Conservation (phyloP, 257 asterid genomes). For the Leonotis leonurus region DNA sequence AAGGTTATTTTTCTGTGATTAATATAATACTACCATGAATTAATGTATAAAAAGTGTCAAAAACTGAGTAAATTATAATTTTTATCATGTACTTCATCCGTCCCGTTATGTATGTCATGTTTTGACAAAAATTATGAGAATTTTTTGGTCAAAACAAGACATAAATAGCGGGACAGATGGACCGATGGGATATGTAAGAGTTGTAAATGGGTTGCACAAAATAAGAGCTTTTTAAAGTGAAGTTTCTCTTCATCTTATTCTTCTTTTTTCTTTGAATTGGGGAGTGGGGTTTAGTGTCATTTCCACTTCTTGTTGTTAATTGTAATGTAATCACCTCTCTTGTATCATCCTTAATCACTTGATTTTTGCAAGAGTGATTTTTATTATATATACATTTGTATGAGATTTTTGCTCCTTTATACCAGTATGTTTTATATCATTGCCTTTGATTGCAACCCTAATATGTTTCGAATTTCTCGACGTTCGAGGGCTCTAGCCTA, state of each 20-base stretch:
- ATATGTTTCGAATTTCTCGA: neutral
- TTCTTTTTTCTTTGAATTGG: neutral
- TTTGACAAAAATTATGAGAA: too few species aligned
- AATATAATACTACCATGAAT: conserved; percentile 14
- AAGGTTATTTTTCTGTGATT: conserved; percentile 13
- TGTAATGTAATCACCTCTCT: conserved; percentile 21
- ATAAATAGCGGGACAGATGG: too few species aligned
- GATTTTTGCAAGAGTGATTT: neutral
- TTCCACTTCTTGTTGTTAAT: neutral
- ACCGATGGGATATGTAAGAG: conserved; percentile 19
- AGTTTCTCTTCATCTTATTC: neutral
- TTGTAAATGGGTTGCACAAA: conserved; percentile 53
- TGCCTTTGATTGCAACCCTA: neutral
- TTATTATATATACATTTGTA: neutral
- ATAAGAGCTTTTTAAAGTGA: conserved; percentile 27
- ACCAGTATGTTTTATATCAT: neutral
- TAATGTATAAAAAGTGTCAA: conserved; percentile 25
- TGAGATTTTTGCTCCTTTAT: neutral
- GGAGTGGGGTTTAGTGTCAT: neutral
- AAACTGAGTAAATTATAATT: conserved; percentile 18
- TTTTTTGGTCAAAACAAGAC: too few species aligned
- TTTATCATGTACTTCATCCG: too few species aligned
- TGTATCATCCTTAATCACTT: neutral
- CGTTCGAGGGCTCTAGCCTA: too few species aligned
- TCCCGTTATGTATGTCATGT: conserved; percentile 13